phyloP scores from a whole-genome alignment of 805 yeast species.

The Candida tallmaniae region DNA sequence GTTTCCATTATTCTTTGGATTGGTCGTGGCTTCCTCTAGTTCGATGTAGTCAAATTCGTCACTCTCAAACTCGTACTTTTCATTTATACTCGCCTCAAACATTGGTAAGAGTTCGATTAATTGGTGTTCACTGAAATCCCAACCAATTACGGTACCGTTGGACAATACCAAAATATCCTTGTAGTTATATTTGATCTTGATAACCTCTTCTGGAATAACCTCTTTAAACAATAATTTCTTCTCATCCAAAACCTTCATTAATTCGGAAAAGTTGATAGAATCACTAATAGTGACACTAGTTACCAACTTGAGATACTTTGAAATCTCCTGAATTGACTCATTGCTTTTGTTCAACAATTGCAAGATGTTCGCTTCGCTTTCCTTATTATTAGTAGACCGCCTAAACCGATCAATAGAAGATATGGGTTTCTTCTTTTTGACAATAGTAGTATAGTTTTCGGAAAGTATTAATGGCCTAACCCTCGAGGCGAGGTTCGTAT shows the following conservation, averaged over 20 bases:
- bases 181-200: constrained; percentile 41
- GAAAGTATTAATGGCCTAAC: too few relatives aligned
- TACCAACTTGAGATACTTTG: constrained; percentile 37
- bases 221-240: constrained; percentile 5
- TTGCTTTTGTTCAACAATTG: constrained; percentile 20
- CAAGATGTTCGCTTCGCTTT: constrained; percentile 21
- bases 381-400: constrained; percentile 19
- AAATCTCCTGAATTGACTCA: constrained; percentile 10
- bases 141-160: constrained; percentile 78
- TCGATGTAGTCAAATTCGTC: constrained; percentile 86
- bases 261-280: constrained; percentile 52
- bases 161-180: constrained; percentile 63
- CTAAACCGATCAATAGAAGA: constrained; percentile 26
- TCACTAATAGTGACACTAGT: constrained; percentile 75
- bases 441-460: too few relatives aligned
- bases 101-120: constrained; percentile 48
- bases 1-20: constrained; percentile 21
- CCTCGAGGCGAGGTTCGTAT: too few relatives aligned
- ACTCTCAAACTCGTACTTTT: constrained; percentile 52
- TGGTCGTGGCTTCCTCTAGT: constrained; percentile 19
- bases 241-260: constrained; percentile 42
- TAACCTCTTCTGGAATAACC: constrained; percentile 66
- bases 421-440: constrained; percentile 18
- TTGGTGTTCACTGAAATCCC: constrained; percentile 67
- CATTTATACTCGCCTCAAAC: constrained; percentile 41